A percentile compares a stretch with the other conserved stretches of the same genome.
phyloP scores from a whole-genome alignment of 352 stramenopile species.

The Phytophthora citrophthora region DNA sequence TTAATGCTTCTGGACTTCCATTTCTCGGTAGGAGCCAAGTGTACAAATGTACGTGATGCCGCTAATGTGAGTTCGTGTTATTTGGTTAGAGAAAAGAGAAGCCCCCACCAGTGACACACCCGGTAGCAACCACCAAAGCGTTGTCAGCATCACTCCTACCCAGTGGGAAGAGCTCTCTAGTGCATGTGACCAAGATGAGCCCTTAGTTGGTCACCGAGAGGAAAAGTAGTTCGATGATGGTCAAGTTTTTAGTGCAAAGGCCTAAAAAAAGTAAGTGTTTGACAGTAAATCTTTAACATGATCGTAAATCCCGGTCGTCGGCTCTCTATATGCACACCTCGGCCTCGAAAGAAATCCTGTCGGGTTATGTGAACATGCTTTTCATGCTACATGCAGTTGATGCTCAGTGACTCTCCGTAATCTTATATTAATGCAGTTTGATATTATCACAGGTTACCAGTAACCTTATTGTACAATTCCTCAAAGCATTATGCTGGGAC shows the following conservation, averaged over 20 bases:
- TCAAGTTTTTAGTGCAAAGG: too few relatives aligned
- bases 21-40: slow-evolving; percentile 5
- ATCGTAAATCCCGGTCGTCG: too few relatives aligned
- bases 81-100: not conserved
- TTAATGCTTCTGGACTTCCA: slow-evolving; percentile 9
- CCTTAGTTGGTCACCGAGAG: slow-evolving; percentile 14
- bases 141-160: slow-evolving; percentile 18
- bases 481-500: slow-evolving; percentile 2
- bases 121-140: slow-evolving; percentile 3
- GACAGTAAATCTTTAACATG: too few relatives aligned
- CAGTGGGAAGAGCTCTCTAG: slow-evolving; percentile 14
- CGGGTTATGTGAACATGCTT: too few relatives aligned
- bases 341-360: too few relatives aligned
- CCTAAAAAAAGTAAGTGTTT: too few relatives aligned
- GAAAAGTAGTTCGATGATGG: not conserved
- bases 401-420: too few relatives aligned
- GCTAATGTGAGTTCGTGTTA: not conserved
- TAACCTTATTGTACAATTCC: too few relatives aligned
- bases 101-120: not conserved
- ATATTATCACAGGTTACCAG: too few relatives aligned
- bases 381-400: too few relatives aligned
- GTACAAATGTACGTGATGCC: not conserved
- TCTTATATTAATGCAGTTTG: too few relatives aligned
- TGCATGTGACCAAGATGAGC: slow-evolving; percentile 8
- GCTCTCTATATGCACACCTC: too few relatives aligned